Evolutionary conservation across 768 basidiomycete genomes (phyloP).

Genomic region (Termitomyces heimii): DNA sequence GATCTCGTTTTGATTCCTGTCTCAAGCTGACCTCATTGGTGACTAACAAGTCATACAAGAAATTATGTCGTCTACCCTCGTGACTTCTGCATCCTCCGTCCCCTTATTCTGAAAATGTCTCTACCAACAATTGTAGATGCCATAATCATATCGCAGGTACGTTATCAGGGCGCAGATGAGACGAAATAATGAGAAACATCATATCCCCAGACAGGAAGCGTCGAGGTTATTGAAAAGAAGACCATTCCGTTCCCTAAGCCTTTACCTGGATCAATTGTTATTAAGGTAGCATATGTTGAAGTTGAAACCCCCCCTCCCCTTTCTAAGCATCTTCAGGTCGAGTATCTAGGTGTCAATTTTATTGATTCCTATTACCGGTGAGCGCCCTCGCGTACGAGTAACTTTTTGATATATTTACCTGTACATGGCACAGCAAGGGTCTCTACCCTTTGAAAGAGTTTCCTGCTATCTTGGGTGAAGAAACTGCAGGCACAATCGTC

Average conservation of each 20-base stretch:
- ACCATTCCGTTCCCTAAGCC: conserved; percentile 60
- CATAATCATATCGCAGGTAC: conserved; percentile 56
- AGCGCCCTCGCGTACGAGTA: background rate
- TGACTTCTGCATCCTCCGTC: conserved; percentile 24
- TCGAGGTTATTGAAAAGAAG: conserved; percentile 70
- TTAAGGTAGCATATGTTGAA: conserved; percentile 24
- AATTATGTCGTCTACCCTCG: background rate
- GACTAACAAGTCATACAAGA: background rate
- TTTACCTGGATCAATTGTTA: conserved; percentile 51
- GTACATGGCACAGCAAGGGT: conserved; percentile 39
- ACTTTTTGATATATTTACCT: background rate
- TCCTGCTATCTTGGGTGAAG: conserved; percentile 70
- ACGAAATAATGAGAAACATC: background rate
- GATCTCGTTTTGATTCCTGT: background rate
- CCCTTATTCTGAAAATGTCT: conserved; percentile 31
- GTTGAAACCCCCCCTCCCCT: background rate
- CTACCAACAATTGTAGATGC: conserved; percentile 61
- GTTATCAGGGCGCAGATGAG: background rate
- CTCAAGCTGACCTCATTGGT: background rate
- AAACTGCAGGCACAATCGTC: conserved; percentile 72
- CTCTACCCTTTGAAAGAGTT: conserved; percentile 53
- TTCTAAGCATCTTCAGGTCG: conserved; percentile 33
- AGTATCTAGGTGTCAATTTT: conserved; percentile 83
- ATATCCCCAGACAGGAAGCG: conserved; percentile 49
- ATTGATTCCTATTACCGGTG: conserved; percentile 80